Conservation (phyloP, 164 flowering plant genomes). For the Paratinospora sagittata region DNA sequence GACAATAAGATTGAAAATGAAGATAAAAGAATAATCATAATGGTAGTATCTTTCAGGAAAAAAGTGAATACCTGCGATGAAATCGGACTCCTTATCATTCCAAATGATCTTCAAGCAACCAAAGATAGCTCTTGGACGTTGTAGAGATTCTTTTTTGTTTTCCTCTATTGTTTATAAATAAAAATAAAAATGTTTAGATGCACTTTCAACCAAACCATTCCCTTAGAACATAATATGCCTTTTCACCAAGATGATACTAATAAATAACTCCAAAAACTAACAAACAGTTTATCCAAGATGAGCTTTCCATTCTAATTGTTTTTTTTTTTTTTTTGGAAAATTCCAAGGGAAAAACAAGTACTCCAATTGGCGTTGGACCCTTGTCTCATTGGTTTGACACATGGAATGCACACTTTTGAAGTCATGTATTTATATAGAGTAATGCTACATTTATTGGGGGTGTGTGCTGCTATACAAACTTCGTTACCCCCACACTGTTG, state of each 20-base stretch:
- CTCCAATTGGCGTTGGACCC: background rate
- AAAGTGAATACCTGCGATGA: conserved; percentile 9
- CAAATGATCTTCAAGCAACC: background rate
- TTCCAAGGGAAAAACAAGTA: background rate
- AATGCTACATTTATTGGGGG: too few relatives aligned
- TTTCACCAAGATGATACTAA: background rate
- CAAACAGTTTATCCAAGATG: background rate
- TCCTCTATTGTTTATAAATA: background rate
- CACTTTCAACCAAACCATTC: background rate
- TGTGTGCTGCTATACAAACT: too few relatives aligned
- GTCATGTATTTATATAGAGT: too few relatives aligned
- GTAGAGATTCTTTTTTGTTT: background rate
- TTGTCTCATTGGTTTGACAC: too few relatives aligned
- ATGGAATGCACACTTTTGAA: too few relatives aligned
- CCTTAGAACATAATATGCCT: background rate
- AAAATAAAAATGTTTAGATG: background rate
- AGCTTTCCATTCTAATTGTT: background rate
- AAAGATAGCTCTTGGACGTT: background rate
- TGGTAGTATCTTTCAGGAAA: background rate
- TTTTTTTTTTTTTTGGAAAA: background rate
- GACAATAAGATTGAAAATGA: background rate
- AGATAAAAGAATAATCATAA: background rate
- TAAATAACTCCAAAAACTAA: background rate
- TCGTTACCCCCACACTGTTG: too few relatives aligned
- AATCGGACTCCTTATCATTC: conserved; percentile 13